A percentile compares a stretch with the other conserved stretches of the same genome.
These are phyloP conservation scores for Arctostaphylos glauca DNA, from an alignment of 148 eudicot species.

Conservation along the genomic window DNA sequence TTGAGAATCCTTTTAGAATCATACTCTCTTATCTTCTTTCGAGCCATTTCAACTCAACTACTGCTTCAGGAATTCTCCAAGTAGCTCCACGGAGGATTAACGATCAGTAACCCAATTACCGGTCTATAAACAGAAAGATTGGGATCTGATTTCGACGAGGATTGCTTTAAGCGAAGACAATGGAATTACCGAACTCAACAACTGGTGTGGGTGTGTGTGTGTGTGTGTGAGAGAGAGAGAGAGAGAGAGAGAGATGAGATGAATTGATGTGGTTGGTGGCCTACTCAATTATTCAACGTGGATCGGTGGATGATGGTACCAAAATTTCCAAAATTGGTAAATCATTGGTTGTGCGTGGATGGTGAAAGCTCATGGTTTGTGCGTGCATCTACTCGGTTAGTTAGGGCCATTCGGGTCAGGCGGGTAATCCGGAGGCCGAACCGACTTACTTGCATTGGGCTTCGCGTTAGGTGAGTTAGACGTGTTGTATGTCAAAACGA, in stretches of 20 bases:
- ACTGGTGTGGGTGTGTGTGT: neutral
- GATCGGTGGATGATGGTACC: too few relatives aligned
- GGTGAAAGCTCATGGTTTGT: too few relatives aligned
- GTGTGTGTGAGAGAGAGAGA: neutral
- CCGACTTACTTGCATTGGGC: too few relatives aligned
- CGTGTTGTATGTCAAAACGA: too few relatives aligned
- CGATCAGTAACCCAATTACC: neutral
- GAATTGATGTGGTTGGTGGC: neutral
- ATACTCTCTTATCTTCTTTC: constrained; percentile 94
- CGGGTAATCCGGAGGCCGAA: neutral
- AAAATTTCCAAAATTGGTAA: neutral
- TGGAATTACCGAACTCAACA: neutral
- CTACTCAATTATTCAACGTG: neutral
- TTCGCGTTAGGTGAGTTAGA: too few relatives aligned
- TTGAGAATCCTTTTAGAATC: constrained; percentile 84
- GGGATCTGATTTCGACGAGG: neutral
- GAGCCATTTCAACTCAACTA: constrained; percentile 43
- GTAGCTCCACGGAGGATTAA: neutral
- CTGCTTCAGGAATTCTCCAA: neutral
- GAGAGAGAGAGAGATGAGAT: neutral
- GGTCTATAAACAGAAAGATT: neutral
- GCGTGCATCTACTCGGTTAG: neutral
- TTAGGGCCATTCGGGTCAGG: neutral
- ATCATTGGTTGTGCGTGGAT: neutral
- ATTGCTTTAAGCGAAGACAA: neutral